phyloP scores from a whole-genome alignment of 1,284 basidiomycete species.

The Pyrrhoderma noxium region DNA sequence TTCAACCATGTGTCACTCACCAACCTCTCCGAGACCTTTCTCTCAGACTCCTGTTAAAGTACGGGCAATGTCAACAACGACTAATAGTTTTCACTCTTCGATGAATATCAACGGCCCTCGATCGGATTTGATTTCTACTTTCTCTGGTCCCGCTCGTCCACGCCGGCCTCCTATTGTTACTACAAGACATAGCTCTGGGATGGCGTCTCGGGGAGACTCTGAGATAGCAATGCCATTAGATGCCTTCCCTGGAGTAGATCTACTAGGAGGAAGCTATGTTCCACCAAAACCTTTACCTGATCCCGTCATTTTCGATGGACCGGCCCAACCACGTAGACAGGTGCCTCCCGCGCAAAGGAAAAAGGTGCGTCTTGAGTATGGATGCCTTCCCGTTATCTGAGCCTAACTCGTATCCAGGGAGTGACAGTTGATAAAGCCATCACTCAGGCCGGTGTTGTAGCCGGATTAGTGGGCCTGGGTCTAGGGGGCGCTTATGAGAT shows the following conservation, averaged over 20 bases:
- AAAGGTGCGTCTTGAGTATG: not conserved
- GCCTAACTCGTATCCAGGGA: too few species aligned
- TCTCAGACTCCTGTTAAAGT: too few species aligned
- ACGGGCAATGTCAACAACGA: too few species aligned
- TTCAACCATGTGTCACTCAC: too few species aligned
- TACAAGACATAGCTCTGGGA: not conserved
- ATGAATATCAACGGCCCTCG: not conserved
- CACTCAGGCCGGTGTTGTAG: not conserved
- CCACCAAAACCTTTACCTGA: not conserved
- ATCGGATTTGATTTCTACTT: not conserved
- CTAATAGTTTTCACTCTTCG: not conserved
- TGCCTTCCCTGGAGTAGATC: not conserved
- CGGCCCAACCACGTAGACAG: slow-evolving; percentile 4
- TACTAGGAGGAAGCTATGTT: not conserved
- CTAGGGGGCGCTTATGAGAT: slow-evolving; percentile 6
- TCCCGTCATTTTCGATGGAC: slow-evolving; percentile 7
- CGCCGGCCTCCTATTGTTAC: slow-evolving; percentile 6
- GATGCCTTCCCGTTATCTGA: not conserved
- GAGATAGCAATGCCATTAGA: not conserved
- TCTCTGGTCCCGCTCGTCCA: slow-evolving; percentile 6
- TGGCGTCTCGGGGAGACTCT: not conserved
- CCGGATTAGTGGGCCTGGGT: not conserved
- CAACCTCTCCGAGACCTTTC: too few species aligned
- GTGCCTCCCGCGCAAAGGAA: not conserved
- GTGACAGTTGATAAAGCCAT: too few species aligned